Evolutionary conservation across 148 eudicot genomes (phyloP).

Genomic region (Polygonum maritimum): DNA sequence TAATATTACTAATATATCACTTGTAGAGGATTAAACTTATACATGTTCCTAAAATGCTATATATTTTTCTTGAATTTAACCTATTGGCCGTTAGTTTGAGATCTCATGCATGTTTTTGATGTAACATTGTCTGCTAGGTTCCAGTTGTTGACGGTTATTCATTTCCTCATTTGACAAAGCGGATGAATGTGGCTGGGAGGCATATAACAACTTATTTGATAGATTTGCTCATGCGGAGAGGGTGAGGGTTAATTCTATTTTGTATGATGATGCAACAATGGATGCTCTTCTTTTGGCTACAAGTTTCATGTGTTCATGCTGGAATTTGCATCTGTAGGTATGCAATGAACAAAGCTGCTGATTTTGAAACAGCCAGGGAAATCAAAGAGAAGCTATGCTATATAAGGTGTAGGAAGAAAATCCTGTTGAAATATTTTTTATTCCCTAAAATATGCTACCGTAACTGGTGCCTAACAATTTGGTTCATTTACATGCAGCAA

Average conservation of each 20-base stretch:
- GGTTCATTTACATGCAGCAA: slow-evolving; percentile 50
- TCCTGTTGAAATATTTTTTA: not conserved
- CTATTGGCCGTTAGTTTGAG: not conserved
- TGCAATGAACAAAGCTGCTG: slow-evolving; percentile 88
- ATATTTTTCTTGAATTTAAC: no score
- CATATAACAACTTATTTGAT: slow-evolving; percentile 95
- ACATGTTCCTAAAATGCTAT: not conserved
- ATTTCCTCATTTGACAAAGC: slow-evolving; percentile 95
- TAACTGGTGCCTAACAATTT: not conserved
- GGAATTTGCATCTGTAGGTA: slow-evolving; percentile 48
- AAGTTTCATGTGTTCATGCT: slow-evolving; percentile 1
- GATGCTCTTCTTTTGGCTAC: not conserved
- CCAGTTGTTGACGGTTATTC: slow-evolving; percentile 99
- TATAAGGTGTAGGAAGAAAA: slow-evolving; percentile 42
- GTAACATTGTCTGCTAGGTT: slow-evolving; percentile 41
- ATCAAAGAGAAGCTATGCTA: slow-evolving; percentile 98
- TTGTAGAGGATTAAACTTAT: not conserved
- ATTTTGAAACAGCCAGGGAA: slow-evolving; percentile 94
- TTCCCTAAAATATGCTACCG: no score
- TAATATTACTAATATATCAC: not conserved
- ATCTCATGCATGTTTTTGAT: slow-evolving; percentile 4
- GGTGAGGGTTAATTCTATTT: slow-evolving; percentile 40
- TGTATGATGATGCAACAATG: slow-evolving; percentile 11
- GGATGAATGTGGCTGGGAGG: slow-evolving; percentile 98
- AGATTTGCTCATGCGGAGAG: slow-evolving; percentile 90